Evolutionary conservation across 2,329 filamentous ascomycete species (phyloP), one percentile per base, ranked within the genome.

Genomic region (Verticillium klebahnii): DNA sequence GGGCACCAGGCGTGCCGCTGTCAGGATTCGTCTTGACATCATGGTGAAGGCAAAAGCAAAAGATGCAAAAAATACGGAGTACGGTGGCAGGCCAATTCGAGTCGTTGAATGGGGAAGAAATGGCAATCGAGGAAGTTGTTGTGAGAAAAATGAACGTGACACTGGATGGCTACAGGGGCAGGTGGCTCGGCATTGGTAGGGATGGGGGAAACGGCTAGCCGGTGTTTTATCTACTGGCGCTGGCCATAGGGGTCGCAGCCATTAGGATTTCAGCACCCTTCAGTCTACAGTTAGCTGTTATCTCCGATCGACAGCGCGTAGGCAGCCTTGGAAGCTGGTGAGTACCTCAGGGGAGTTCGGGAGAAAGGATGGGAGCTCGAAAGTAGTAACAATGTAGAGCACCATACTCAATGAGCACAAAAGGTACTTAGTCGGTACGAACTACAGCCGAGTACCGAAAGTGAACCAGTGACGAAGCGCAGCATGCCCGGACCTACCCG

Each of bases 1-100:
- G 37, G 80, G 76, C 72, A 74, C 73, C 67, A 78, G 71, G 64
- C 80, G 77, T 67, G 78, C 75, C 57, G 78, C 76, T 52, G 74
- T 77, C 63, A 77, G 70, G 65, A 78, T 68, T 67, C 73, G 73
- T 71, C 80, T 77, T 62, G 79, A 79, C 60, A 80, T 67, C 78
- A 81, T 81, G 56, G 59, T 74, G 69, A 58, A 50, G 54, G 29
- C 34, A 14, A 31, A 31, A n/a, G n/a, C 45, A 29, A 31, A 19
- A 12, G 15, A 31, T 14, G 6, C 17, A 23, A 19, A 14, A 19
- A 25, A 34, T 11, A 37, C 15, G 32, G 12, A 8, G 34, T 36
- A 3, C 9, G 32, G 32, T 57, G 12, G 55, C 12, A 25, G 55
- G 32, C 11, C 5, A 25, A 9, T 56, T 32, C 25, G 25, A 32